These are phyloP conservation scores for Calonectria montana DNA, from an alignment of 2,329 filamentous ascomycete genomes.

Conservation along the genomic window DNA sequence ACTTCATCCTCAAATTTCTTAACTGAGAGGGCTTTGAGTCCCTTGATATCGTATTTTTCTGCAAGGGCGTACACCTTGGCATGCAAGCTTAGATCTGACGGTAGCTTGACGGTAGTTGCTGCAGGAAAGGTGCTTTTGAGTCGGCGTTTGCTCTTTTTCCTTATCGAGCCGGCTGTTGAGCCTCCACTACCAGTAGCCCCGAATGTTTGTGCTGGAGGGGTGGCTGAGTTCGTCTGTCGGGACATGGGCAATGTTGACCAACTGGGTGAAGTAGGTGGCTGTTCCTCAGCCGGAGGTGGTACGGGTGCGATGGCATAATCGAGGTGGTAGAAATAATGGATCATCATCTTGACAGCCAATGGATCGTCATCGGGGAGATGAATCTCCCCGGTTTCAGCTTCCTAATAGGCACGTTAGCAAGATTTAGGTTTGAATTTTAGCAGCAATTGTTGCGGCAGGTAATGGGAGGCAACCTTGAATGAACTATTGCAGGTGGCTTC, in stretches of 20 bases:
- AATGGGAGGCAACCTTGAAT: not conserved
- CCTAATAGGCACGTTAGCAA: constrained; percentile 6
- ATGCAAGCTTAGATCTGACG: constrained; percentile 5
- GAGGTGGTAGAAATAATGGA: constrained; percentile 13
- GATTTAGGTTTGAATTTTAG: not conserved
- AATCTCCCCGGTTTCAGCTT: not conserved
- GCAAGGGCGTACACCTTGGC: constrained; percentile 12
- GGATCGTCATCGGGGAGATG: constrained; percentile 17
- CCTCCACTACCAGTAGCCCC: too few species aligned
- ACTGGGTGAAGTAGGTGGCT: not conserved
- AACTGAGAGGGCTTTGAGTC: constrained; percentile 1
- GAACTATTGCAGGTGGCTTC: not conserved
- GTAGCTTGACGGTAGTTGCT: not conserved
- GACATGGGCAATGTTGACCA: not conserved
- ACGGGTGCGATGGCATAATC: not conserved
- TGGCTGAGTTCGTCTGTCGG: not conserved
- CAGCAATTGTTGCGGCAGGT: not conserved
- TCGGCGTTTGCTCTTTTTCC: not conserved
- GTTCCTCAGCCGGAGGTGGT: not conserved
- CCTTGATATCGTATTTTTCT: constrained; percentile 4
- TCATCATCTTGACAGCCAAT: constrained; percentile 8
- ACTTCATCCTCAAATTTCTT: constrained; percentile 10
- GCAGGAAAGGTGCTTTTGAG: not conserved
- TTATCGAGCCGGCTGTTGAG: not conserved
- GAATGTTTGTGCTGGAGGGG: not conserved